Conservation (phyloP, 106 monocot genomes). For the Cymbidium sinense region DNA sequence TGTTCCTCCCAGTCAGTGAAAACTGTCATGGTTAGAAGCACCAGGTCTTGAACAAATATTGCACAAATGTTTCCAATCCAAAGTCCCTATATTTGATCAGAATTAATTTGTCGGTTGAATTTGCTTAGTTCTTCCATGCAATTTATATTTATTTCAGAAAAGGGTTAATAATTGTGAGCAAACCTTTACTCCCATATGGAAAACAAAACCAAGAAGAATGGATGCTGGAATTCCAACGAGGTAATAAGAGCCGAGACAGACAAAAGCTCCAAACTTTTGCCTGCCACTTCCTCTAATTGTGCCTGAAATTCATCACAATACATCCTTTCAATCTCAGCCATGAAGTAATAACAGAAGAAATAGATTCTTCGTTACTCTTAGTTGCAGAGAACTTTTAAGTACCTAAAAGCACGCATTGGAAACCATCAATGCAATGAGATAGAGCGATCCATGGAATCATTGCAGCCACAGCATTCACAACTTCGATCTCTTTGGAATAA, state of each 20-base stretch:
- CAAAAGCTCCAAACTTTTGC: constrained; percentile 40
- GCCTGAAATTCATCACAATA: constrained; percentile 19
- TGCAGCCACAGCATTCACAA: constrained; percentile 20
- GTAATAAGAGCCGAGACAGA: constrained; percentile 45
- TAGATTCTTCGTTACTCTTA: too few species aligned
- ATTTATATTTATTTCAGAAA: neutral
- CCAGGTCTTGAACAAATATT: constrained; percentile 6
- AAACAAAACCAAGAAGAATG: constrained; percentile 33
- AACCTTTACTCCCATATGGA: constrained; percentile 32
- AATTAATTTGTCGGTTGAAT: neutral
- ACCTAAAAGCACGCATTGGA: constrained; percentile 38
- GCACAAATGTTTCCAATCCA: constrained; percentile 8
- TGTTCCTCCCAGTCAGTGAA: neutral
- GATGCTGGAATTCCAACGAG: constrained; percentile 49
- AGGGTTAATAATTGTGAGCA: neutral
- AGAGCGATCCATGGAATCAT: constrained; percentile 31
- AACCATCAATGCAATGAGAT: constrained; percentile 19
- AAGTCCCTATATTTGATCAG: constrained; percentile 2
- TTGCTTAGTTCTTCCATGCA: neutral
- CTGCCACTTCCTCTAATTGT: constrained; percentile 40
- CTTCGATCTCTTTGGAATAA: constrained; percentile 34
- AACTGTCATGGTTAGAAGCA: neutral
- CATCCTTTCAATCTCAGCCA: neutral
- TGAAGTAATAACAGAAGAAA: too few species aligned
- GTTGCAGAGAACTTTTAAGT: neutral